These are phyloP conservation scores for Colletotrichum destructivum DNA, from an alignment of 2,329 filamentous ascomycete species.

Conservation along the genomic window DNA sequence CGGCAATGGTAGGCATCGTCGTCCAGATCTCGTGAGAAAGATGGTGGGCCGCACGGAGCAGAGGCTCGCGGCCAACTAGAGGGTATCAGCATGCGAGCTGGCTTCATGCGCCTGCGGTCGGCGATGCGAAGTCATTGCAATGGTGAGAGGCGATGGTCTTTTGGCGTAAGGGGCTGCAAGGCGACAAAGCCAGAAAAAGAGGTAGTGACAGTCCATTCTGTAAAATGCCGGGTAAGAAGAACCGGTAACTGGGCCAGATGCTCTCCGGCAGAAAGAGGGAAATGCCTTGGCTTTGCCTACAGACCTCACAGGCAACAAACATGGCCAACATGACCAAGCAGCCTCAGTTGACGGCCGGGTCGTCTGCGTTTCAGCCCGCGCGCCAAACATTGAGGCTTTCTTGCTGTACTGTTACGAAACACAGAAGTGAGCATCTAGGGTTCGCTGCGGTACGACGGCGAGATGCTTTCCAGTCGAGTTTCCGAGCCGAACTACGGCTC, in stretches of 20 bases:
- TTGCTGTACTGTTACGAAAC: too few relatives aligned
- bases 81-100: background rate
- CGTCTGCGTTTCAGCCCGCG: too few relatives aligned
- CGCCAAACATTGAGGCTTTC: conserved; percentile 3
- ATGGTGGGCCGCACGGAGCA: conserved; percentile 25
- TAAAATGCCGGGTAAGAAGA: background rate
- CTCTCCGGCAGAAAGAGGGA: background rate
- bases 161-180: background rate
- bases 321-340: background rate
- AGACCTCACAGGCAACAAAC: background rate
- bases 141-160: background rate
- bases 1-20: background rate
- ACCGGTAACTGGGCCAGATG: too few relatives aligned
- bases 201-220: background rate
- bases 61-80: conserved; percentile 27
- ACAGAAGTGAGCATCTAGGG: background rate
- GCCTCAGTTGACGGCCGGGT: too few relatives aligned
- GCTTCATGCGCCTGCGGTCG: conserved; percentile 19
- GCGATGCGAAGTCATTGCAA: conserved; percentile 6
- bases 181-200: background rate
- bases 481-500: background rate
- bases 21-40: conserved; percentile 6
- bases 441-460: background rate
- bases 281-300: background rate
- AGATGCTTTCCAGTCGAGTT: background rate